Conservation (phyloP, 257 asterid species). For the Haberlea rhodopensis region DNA sequence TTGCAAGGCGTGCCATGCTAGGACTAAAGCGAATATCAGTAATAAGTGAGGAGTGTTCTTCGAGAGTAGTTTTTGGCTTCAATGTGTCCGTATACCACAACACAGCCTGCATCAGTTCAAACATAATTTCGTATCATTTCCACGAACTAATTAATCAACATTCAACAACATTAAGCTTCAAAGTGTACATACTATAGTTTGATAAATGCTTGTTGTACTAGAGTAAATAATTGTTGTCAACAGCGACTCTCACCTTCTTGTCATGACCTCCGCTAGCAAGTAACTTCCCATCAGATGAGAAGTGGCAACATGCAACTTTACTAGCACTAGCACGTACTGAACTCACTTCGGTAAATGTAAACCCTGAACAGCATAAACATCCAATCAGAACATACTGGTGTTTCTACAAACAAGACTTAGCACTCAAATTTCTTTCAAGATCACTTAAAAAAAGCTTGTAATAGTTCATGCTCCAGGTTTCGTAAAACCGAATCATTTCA, state of each 20-base stretch:
- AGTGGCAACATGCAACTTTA: slow-evolving; percentile 56
- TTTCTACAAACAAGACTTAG: too few relatives aligned
- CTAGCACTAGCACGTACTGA: slow-evolving; percentile 46
- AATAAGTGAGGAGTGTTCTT: slow-evolving; percentile 76
- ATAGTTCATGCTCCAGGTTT: too few relatives aligned
- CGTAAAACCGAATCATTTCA: too few relatives aligned
- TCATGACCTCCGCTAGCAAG: slow-evolving; percentile 65
- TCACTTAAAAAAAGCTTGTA: neutral
- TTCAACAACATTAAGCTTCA: neutral
- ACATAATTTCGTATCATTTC: slow-evolving; percentile 14
- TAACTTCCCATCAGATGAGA: slow-evolving; percentile 57
- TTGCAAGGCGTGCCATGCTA: slow-evolving; percentile 93
- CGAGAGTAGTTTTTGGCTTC: slow-evolving; percentile 78
- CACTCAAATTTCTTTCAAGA: neutral
- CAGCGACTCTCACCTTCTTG: slow-evolving; percentile 38
- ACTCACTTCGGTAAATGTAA: slow-evolving; percentile 42
- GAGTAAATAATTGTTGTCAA: too few relatives aligned
- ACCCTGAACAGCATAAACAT: slow-evolving; percentile 29
- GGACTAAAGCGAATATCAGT: slow-evolving; percentile 98
- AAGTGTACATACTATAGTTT: neutral
- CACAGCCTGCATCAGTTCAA: slow-evolving; percentile 63
- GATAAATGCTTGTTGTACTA: neutral
- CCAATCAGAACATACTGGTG: slow-evolving; percentile 20
- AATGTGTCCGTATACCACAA: slow-evolving; percentile 71
- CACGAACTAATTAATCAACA: slow-evolving; percentile 12